phyloP scores from a whole-genome alignment of 2,329 filamentous ascomycete species.

The Cladosporium oxysporum region DNA sequence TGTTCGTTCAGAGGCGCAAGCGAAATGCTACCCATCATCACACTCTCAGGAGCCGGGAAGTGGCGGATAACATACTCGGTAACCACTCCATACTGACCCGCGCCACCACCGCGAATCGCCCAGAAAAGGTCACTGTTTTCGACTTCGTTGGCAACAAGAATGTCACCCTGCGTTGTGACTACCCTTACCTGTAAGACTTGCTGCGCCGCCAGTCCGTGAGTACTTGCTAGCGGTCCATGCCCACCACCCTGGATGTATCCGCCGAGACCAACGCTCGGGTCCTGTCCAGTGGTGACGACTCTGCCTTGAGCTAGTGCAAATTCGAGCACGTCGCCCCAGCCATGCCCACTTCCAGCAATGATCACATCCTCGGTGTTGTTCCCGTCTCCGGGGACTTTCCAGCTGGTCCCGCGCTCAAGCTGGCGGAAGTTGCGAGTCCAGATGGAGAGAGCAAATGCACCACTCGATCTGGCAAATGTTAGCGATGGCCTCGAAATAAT shows the following conservation, averaged over 20 bases:
- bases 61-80: conserved; percentile 25
- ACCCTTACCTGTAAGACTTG: conserved; percentile 22
- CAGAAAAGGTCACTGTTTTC: conserved; percentile 27
- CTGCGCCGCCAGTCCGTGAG: conserved; percentile 24
- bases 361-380: conserved; percentile 25
- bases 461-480: conserved; percentile 20
- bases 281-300: conserved; percentile 25
- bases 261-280: conserved; percentile 23
- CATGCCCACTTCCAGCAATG: conserved; percentile 31
- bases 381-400: conserved; percentile 7
- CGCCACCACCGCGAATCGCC: conserved; percentile 25
- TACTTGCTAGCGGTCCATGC: conserved; percentile 21
- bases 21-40: conserved; percentile 22
- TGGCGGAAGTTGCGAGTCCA: conserved; percentile 24
- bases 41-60: conserved; percentile 29
- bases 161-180: conserved; percentile 22
- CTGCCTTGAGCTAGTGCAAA: conserved; percentile 23
- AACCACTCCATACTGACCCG: conserved; percentile 22
- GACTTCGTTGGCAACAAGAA: conserved; percentile 20
- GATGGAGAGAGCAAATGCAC: conserved; percentile 23
- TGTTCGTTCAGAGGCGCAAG: conserved; percentile 29
- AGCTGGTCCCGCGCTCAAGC: conserved; percentile 10
- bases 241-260: conserved; percentile 25
- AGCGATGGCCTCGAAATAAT: not conserved
- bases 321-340: conserved; percentile 28